Conservation (phyloP, 2,329 filamentous ascomycete genomes). For the Aspergillus fructus region DNA sequence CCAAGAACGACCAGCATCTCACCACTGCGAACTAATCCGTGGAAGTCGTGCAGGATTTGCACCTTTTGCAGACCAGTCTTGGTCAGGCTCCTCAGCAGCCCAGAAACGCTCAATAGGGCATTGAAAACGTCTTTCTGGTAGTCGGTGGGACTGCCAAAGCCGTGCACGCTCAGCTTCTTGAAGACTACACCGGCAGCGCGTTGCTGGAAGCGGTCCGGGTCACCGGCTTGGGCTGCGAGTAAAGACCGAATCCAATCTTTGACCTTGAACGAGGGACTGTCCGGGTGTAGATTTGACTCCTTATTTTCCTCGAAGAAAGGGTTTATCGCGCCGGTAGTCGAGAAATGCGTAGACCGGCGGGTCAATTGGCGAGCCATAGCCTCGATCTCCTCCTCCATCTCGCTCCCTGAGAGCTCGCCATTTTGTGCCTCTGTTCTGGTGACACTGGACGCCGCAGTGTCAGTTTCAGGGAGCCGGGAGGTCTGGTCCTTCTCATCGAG, state of each 20-base stretch:
- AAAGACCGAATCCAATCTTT: conserved; percentile 49
- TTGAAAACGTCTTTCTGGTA: conserved; percentile 57
- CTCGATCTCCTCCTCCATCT: conserved; percentile 26
- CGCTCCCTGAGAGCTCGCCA: conserved; percentile 3
- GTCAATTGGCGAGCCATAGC: conserved; percentile 36
- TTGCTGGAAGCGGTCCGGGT: conserved; percentile 52
- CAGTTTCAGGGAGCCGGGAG: not conserved
- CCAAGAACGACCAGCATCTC: conserved; percentile 60
- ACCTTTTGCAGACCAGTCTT: conserved; percentile 48
- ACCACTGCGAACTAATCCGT: conserved; percentile 60
- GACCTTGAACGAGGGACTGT: conserved; percentile 44
- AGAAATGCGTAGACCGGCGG: conserved; percentile 34
- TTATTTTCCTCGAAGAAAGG: conserved; percentile 33
- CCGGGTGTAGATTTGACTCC: conserved; percentile 45
- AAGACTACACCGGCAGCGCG: conserved; percentile 65
- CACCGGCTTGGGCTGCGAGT: conserved; percentile 46
- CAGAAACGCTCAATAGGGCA: conserved; percentile 32
- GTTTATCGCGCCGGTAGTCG: conserved; percentile 28
- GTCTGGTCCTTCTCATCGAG: not conserved
- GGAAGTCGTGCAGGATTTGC: conserved; percentile 63
- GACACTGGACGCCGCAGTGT: not conserved
- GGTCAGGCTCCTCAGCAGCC: conserved; percentile 30
- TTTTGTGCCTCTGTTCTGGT: not conserved
- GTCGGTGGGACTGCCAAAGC: conserved; percentile 66
- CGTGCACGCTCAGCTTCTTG: conserved; percentile 66